Evolutionary conservation across 1,139 yeast species (phyloP), one percentile per base, ranked within the genome.

Genomic region (Suhomyces kunorum): DNA sequence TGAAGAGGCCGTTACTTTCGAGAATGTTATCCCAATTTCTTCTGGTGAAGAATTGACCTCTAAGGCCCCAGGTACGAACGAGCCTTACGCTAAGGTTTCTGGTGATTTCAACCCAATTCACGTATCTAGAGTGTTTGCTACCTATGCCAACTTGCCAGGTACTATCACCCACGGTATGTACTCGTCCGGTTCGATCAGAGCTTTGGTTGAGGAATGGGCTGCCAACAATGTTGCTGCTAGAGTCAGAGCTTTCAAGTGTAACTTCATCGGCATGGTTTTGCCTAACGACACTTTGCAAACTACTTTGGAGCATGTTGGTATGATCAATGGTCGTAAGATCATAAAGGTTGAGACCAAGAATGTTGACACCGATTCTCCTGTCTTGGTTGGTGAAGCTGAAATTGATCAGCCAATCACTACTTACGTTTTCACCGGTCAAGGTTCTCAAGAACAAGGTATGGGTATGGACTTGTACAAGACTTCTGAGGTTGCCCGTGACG

Each of bases 371-470:
- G 87, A 79, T 41, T 76, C 78, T 47, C 71, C 80, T 32, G 98
- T 94, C 16, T 76, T 92, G 57, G 64, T 77, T 41, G 99, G 98
- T 70, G 96, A 89, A 71, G 99, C 98, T 41, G 98, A 92, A 73
- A 90, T 94, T 59, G 98, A 92, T 57, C 98, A 92, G 71, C 98
- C 99, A 37, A 85, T 84, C 44, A 87, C 98, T 36, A 85, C 98
- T 14, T 92, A 87, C 63, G 96, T 92, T 45, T 92, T 94, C 73
- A 92, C 99, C 53, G 99, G 98, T 64, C 99, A 92, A 77, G 99
- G 99, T 64, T 90, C 98, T 45, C 98, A 92, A 72, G 98, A 94
- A 68, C 98, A 94, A 75, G 98, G 98, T 63, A 92, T 92, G 99
- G 98, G 99, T 75, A 92, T 92, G 99, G 98, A 94, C 68, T 78